phyloP scores from a whole-genome alignment of 352 stramenopile species.

The Pythium brachiatum region DNA sequence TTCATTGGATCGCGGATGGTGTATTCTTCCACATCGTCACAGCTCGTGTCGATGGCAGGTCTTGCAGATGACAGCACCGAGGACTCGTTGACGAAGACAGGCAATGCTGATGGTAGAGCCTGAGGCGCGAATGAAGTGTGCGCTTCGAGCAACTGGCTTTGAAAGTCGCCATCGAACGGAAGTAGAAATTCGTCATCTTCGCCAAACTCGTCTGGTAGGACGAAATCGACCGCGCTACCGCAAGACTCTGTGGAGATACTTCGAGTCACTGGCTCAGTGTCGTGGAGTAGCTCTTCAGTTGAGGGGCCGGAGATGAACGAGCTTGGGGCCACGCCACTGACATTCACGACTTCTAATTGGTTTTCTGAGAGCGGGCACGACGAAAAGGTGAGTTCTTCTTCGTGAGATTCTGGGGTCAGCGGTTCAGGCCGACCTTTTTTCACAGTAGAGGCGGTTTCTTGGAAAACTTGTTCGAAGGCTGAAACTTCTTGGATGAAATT shows the following conservation, averaged over 20 bases:
- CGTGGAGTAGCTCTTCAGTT: not conserved
- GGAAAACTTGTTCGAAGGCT: not conserved
- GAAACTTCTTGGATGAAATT: not conserved
- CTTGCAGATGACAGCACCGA: conserved; percentile 2
- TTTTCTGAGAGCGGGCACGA: conserved; percentile 1
- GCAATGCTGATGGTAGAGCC: not conserved
- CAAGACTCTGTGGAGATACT: not conserved
- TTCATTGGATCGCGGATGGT: not conserved
- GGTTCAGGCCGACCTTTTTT: conserved; percentile 2
- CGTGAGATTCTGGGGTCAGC: not conserved
- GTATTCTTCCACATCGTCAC: not conserved
- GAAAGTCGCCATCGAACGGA: no score
- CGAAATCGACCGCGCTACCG: not conserved
- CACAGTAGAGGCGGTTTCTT: not conserved
- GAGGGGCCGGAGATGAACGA: not conserved
- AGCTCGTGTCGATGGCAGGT: not conserved
- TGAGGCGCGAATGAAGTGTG: not conserved
- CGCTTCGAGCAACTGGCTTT: not conserved
- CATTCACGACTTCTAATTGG: not conserved
- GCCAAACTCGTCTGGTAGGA: not conserved
- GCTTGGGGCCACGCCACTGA: not conserved
- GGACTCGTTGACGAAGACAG: not conserved
- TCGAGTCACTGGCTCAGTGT: not conserved
- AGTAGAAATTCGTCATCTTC: not conserved
- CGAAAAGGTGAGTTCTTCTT: not conserved